Percentiles rank a stretch among this genome's conserved stretches.
Evolutionary conservation across 1,139 yeast species (phyloP).

Genomic region (Komagataea norvegica): DNA sequence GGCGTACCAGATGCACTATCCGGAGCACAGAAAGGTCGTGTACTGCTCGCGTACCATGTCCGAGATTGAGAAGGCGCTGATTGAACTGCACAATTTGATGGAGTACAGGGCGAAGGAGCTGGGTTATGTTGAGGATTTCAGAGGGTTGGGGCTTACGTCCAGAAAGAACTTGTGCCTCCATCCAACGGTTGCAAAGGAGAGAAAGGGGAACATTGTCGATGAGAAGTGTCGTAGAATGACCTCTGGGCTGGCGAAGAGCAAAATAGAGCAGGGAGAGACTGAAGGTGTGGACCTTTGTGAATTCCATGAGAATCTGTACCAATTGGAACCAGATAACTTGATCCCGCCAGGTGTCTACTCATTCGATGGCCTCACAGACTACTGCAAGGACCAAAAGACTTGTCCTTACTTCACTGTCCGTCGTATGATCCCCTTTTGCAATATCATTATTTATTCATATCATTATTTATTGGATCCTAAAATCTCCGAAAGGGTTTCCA

Average conservation of each 20-base stretch:
- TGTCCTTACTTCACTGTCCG: constrained; percentile 98
- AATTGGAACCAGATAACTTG: constrained; percentile 79
- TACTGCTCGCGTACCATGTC: constrained; percentile 99
- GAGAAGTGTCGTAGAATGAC: constrained; percentile 94
- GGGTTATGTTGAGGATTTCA: constrained; percentile 79
- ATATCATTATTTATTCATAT: constrained; percentile 90
- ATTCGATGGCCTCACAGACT: constrained; percentile 72
- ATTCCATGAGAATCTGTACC: constrained; percentile 84
- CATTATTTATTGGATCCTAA: constrained; percentile 95
- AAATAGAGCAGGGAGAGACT: constrained; percentile 55
- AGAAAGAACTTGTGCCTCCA: constrained; percentile 92
- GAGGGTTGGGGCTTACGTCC: constrained; percentile 91
- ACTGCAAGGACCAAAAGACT: constrained; percentile 72
- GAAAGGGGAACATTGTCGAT: constrained; percentile 92
- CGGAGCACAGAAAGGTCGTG: constrained; percentile 89
- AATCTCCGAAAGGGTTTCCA: constrained; percentile 92
- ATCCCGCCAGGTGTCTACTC: constrained; percentile 94
- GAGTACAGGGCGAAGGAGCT: constrained; percentile 74
- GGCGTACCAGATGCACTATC: constrained; percentile 93
- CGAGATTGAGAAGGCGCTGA: constrained; percentile 94
- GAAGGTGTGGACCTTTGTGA: constrained; percentile 65
- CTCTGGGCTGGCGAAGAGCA: constrained; percentile 77
- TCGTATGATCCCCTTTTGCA: constrained; percentile 95
- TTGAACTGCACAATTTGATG: constrained; percentile 89
- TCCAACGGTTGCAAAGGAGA: constrained; percentile 80